Conservation (phyloP, 1,284 basidiomycete genomes). For the Cryptococcus amylolentus region DNA sequence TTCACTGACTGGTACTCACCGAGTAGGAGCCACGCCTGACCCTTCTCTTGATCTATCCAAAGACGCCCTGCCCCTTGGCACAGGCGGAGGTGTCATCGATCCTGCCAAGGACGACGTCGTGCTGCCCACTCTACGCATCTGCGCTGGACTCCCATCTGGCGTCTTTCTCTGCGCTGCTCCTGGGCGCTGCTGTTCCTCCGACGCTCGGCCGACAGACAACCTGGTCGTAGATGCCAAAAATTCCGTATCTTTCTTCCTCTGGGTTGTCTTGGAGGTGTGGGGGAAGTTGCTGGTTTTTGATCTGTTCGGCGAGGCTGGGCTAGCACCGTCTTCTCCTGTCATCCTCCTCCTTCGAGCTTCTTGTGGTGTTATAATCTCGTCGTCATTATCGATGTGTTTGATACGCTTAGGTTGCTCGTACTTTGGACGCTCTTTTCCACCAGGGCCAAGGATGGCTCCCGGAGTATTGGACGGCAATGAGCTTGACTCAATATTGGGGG, state of each 20-base stretch:
- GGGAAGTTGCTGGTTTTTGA: background rate
- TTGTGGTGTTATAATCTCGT: conserved; percentile 9
- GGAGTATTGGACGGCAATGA: background rate
- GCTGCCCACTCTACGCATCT: no score
- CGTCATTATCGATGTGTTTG: conserved; percentile 9
- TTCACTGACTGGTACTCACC: no score
- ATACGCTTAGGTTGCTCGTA: conserved; percentile 25
- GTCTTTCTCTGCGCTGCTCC: no score
- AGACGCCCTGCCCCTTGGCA: no score
- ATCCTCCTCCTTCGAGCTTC: background rate
- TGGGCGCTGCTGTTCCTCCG: no score
- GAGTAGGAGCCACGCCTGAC: no score
- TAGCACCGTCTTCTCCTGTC: background rate
- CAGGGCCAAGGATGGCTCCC: background rate
- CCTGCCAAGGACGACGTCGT: no score
- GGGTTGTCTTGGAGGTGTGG: background rate
- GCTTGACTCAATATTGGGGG: background rate
- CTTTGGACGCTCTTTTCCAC: conserved; percentile 10
- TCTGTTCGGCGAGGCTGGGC: background rate
- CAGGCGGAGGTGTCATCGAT: no score
- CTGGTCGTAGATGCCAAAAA: background rate
- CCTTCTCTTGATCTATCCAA: no score
- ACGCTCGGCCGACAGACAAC: no score
- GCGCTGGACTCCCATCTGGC: no score
- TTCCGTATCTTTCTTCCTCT: background rate